phyloP scores from a whole-genome alignment of 495 filamentous ascomycete species.

The Aspergillus conjunctus region DNA sequence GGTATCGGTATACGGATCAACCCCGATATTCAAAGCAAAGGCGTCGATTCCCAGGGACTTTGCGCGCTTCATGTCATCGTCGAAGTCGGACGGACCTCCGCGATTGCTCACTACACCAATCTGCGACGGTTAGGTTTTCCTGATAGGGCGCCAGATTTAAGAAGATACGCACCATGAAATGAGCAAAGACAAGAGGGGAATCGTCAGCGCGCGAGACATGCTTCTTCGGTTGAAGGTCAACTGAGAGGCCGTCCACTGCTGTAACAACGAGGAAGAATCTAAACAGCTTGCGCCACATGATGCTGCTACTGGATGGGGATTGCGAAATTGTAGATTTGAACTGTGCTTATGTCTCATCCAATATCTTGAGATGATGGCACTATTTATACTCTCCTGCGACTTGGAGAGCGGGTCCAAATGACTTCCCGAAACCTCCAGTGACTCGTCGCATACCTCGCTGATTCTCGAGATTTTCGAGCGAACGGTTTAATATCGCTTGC shows the following conservation, averaged over 20 bases:
- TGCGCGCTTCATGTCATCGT: slow-evolving; percentile 58
- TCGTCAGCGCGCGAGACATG: not conserved
- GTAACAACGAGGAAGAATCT: not conserved
- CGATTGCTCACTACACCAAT: slow-evolving; percentile 56
- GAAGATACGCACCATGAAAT: slow-evolving; percentile 56
- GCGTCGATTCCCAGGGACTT: slow-evolving; percentile 58
- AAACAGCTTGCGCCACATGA: not conserved
- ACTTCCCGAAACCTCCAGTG: no score
- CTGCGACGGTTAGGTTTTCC: slow-evolving; percentile 27
- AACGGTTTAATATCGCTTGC: not conserved
- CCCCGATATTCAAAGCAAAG: slow-evolving; percentile 61
- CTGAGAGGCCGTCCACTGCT: not conserved
- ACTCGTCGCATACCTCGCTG: not conserved
- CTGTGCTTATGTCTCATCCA: not conserved
- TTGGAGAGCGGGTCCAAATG: no score
- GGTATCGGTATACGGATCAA: slow-evolving; percentile 50
- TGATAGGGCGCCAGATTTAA: not conserved
- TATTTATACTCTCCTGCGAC: no score
- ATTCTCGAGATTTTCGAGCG: not conserved
- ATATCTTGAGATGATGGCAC: no score
- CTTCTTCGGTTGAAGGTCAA: not conserved
- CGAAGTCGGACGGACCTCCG: slow-evolving; percentile 50
- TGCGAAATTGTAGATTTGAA: no score
- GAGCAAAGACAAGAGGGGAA: slow-evolving; percentile 51
- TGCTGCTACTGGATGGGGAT: not conserved